Conservation (phyloP, 148 eudicot species). For the Beta vulgaris region DNA sequence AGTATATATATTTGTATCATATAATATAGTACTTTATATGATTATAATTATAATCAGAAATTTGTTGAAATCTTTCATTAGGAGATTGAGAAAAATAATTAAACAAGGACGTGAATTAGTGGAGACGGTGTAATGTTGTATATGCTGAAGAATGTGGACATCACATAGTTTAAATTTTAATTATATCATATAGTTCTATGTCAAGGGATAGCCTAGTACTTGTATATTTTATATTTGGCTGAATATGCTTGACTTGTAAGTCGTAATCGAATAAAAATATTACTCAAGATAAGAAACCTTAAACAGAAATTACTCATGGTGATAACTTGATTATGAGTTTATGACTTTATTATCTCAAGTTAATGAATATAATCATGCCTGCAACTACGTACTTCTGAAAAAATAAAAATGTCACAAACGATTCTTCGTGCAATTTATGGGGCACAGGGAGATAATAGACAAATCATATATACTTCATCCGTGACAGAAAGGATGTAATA, state of each 20-base stretch:
- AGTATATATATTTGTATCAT: not conserved
- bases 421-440: not conserved
- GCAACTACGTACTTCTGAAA: not conserved
- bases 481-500: no score
- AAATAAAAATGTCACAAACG: not conserved
- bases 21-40: not conserved
- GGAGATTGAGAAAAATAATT: not conserved
- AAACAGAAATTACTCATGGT: not conserved
- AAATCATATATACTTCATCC: no score
- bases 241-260: not conserved
- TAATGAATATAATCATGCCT: not conserved
- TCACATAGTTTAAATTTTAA: no score
- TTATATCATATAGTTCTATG: no score
- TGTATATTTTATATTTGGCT: not conserved
- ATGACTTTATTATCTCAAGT: no score
- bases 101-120: no score
- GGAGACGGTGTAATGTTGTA: no score
- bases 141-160: no score
- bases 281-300: not conserved
- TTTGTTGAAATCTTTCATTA: slow-evolving; percentile 5
- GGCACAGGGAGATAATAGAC: no score
- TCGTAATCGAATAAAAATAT: no score
- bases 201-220: no score
- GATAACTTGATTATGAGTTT: not conserved
- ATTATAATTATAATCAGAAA: not conserved